A percentile compares a stretch with the other conserved stretches of the same genome.
Evolutionary conservation across 495 filamentous ascomycete genomes (phyloP).

Genomic region (Aspergillus avenaceus): DNA sequence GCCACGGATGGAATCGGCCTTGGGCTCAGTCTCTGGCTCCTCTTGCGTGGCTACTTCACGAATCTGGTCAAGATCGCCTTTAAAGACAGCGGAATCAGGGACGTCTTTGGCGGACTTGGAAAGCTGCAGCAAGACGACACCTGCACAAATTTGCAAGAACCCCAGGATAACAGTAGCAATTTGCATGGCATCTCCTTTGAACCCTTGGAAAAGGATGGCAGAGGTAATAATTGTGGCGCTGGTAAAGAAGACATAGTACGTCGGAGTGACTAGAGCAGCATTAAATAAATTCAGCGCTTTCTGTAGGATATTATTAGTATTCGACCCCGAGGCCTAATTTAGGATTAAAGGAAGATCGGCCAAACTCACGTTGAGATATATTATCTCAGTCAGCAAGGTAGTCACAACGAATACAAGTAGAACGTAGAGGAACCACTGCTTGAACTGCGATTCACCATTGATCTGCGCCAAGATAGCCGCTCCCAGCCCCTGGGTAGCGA

Average conservation of each 20-base stretch:
- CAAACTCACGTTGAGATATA: constrained; percentile 84
- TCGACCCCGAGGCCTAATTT: no score
- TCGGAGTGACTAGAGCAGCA: constrained; percentile 93
- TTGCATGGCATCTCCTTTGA: constrained; percentile 76
- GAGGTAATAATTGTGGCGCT: constrained; percentile 91
- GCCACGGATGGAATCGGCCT: constrained; percentile 93
- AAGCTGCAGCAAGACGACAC: constrained; percentile 95
- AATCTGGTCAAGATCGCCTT: constrained; percentile 90
- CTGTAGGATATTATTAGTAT: constrained; percentile 55
- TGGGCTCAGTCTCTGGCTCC: constrained; percentile 91
- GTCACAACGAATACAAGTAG: constrained; percentile 83
- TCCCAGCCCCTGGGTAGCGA: constrained; percentile 89
- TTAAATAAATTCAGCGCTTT: constrained; percentile 99
- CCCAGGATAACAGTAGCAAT: constrained; percentile 91
- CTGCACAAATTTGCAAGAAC: constrained; percentile 90
- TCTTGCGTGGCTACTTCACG: constrained; percentile 91
- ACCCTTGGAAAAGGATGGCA: constrained; percentile 87
- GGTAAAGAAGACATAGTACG: constrained; percentile 98
- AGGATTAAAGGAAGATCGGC: neutral
- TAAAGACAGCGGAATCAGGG: constrained; percentile 87
- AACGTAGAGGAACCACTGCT: constrained; percentile 95
- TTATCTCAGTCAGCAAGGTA: constrained; percentile 87
- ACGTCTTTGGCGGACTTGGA: constrained; percentile 98
- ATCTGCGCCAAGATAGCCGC: constrained; percentile 87
- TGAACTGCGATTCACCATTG: constrained; percentile 79